Percentiles rank a stretch among this genome's conserved stretches.
phyloP scores from a whole-genome alignment of 2,329 filamentous ascomycete species.

The Exophiala mesophila region DNA sequence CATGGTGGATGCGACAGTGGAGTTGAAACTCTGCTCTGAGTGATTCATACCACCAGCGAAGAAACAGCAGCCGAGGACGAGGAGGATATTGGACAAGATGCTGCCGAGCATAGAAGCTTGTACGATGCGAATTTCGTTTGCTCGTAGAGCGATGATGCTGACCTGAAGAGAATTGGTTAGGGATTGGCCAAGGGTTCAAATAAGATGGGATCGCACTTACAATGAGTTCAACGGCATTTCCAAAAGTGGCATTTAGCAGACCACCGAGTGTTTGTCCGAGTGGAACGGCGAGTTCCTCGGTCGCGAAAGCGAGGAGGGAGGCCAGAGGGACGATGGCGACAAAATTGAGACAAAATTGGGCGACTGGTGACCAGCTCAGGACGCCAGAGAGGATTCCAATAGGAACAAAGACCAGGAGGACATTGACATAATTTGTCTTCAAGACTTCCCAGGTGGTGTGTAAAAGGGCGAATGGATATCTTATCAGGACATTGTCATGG shows the following conservation, averaged over 20 bases:
- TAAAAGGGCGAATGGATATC: constrained; percentile 36
- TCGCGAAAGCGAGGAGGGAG: constrained; percentile 59
- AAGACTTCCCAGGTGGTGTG: constrained; percentile 42
- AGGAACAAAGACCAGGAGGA: constrained; percentile 61
- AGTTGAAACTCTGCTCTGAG: constrained; percentile 60
- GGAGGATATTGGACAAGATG: constrained; percentile 87
- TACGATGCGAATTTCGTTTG: constrained; percentile 89
- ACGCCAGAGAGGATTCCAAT: constrained; percentile 58
- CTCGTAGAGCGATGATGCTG: constrained; percentile 81
- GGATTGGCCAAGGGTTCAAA: constrained; percentile 66
- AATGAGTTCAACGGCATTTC: constrained; percentile 62
- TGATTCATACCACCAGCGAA: constrained; percentile 67
- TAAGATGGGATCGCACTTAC: constrained; percentile 63
- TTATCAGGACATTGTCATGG: constrained; percentile 35
- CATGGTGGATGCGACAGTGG: constrained; percentile 49
- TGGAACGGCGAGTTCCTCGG: constrained; percentile 57
- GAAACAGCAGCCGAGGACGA: constrained; percentile 80
- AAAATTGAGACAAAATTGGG: constrained; percentile 60
- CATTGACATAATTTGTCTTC: constrained; percentile 52
- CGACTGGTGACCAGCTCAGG: constrained; percentile 53
- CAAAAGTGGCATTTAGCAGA: constrained; percentile 62
- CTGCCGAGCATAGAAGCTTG: constrained; percentile 96
- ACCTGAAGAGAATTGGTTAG: constrained; percentile 73
- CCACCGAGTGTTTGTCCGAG: constrained; percentile 59
- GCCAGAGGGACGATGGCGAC: constrained; percentile 60